Evolutionary conservation across 441 rosid species (phyloP).

Genomic region (Adansonia grandidieri): DNA sequence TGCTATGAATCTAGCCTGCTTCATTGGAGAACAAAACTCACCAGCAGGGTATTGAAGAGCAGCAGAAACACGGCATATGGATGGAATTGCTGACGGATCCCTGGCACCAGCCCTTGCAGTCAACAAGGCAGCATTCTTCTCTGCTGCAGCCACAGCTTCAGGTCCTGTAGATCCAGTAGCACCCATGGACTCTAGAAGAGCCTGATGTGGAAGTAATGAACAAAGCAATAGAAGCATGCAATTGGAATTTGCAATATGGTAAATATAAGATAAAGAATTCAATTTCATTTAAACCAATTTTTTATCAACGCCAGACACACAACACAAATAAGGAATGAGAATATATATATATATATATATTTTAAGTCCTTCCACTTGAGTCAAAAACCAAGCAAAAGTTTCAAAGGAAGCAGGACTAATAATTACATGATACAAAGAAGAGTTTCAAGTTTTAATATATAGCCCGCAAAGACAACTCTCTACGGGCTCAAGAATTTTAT

Average conservation of each 20-base stretch:
- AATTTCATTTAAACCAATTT: background rate
- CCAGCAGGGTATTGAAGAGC: constrained; percentile 97
- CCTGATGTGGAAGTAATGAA: constrained; percentile 49
- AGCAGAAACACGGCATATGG: constrained; percentile 94
- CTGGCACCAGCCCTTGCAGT: constrained; percentile 99
- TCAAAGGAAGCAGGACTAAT: constrained; percentile 5
- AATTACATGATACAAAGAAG: background rate
- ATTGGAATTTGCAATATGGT: background rate
- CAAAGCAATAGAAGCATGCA: constrained; percentile 15
- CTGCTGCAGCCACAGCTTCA: constrained; percentile 88
- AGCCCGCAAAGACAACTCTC: background rate
- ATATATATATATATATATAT: background rate
- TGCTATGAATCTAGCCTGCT: constrained; percentile 9
- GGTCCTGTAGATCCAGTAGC: constrained; percentile 88
- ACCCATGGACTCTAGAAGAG: constrained; percentile 88
- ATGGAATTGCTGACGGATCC: constrained; percentile 99
- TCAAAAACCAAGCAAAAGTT: background rate
- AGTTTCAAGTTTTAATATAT: background rate
- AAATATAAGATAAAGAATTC: constrained; percentile 1
- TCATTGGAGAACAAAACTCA: constrained; percentile 40
- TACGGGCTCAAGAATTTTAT: background rate
- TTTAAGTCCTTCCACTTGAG: background rate
- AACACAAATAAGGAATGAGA: background rate
- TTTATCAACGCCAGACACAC: background rate
- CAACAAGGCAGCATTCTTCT: constrained; percentile 88